These are phyloP conservation scores for Bondarzewia mesenterica DNA, from an alignment of 1,284 basidiomycete species.

Conservation along the genomic window DNA sequence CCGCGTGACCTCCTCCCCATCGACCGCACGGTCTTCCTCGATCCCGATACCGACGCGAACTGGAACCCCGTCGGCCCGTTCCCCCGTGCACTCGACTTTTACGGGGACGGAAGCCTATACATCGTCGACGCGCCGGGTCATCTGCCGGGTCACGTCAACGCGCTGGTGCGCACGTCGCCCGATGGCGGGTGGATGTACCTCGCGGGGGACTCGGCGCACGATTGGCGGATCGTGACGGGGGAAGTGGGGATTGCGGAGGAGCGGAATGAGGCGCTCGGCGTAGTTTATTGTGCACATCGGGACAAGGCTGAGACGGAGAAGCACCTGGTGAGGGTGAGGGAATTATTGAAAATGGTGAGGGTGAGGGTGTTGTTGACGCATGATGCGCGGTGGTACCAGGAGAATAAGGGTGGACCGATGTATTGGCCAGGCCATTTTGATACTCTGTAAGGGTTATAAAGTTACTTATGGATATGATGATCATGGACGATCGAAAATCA, in stretches of 20 bases:
- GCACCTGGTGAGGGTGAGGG: constrained; percentile 24
- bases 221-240: constrained; percentile 41
- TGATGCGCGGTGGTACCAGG: constrained; percentile 2
- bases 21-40: neutral
- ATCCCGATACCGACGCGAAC: constrained; percentile 11
- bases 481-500: neutral
- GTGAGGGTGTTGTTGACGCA: constrained; percentile 2
- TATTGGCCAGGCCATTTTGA: neutral
- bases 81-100: constrained; percentile 42
- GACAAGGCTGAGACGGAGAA: constrained; percentile 33
- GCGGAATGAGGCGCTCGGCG: constrained; percentile 16
- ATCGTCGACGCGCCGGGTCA: constrained; percentile 51
- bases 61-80: constrained; percentile 21
- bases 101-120: constrained; percentile 49
- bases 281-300: constrained; percentile 31
- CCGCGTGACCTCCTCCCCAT: constrained; percentile 30
- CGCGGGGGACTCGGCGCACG: constrained; percentile 48
- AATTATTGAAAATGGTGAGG: neutral
- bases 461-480: neutral
- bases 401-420: constrained; percentile 1
- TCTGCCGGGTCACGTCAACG: constrained; percentile 42
- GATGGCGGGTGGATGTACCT: constrained; percentile 53
- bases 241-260: constrained; percentile 31
- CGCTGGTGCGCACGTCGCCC: constrained; percentile 45
- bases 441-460: neutral